phyloP scores from a whole-genome alignment of 2,329 filamentous ascomycete genomes.

The Colletotrichum zoysiae region DNA sequence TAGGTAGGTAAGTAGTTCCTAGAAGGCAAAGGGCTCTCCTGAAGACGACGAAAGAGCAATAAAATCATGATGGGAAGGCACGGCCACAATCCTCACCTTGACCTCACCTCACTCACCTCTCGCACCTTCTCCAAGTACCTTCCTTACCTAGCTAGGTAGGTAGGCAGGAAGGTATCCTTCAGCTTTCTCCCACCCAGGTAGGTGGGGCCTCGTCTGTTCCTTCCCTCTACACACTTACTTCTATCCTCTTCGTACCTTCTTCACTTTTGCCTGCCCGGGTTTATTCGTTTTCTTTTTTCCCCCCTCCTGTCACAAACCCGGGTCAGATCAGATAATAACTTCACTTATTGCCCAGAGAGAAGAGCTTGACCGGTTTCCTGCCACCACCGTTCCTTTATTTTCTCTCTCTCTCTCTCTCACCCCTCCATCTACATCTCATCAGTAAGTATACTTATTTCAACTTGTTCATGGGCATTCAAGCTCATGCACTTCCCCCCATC shows the following conservation, averaged over 20 bases:
- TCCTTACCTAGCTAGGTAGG: background rate
- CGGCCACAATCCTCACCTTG: background rate
- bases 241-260: background rate
- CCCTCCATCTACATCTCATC: background rate
- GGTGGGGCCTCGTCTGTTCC: background rate
- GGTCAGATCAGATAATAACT: background rate
- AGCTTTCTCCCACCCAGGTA: background rate
- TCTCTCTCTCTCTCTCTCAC: too few relatives aligned
- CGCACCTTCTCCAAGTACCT: background rate
- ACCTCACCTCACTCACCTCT: too few relatives aligned
- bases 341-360: background rate
- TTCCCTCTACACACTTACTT: background rate
- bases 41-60: background rate
- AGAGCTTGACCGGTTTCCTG: background rate
- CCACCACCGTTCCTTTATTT: background rate
- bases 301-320: background rate
- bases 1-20: background rate
- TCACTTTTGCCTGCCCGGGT: background rate
- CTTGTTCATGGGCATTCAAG: background rate
- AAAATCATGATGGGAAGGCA: conserved; percentile 2
- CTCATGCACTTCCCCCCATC: too few relatives aligned
- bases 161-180: too few relatives aligned
- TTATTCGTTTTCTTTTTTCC: background rate
- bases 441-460: background rate
- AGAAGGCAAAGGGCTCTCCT: background rate